Evolutionary conservation across 495 filamentous ascomycete genomes (phyloP).

Genomic region (Talaromyces ruber): DNA sequence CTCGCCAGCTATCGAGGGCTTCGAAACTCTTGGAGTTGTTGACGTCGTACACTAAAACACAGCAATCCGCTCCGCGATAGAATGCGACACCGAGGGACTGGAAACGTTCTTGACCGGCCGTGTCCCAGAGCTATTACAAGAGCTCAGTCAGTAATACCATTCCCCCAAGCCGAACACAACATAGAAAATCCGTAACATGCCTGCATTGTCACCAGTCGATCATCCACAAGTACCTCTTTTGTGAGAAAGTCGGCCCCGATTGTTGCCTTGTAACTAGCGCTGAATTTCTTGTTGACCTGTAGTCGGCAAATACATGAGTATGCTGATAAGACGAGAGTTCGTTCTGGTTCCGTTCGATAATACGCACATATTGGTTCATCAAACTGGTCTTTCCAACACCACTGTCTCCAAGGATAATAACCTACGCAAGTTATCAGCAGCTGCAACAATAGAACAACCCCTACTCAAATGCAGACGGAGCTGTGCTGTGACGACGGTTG

Average conservation of each 20-base stretch:
- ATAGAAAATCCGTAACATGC: constrained; percentile 39
- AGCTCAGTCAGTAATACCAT: constrained; percentile 4
- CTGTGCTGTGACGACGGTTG: constrained; percentile 11
- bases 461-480: constrained; percentile 4
- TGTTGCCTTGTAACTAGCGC: constrained; percentile 97
- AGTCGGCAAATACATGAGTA: constrained; percentile 14
- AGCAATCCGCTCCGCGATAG: constrained; percentile 97
- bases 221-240: constrained; percentile 95
- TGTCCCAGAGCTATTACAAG: constrained; percentile 83
- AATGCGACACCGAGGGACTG: constrained; percentile 97
- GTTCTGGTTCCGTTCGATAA: background rate
- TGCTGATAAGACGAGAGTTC: constrained; percentile 1
- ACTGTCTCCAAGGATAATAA: constrained; percentile 97
- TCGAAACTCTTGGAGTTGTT: constrained; percentile 99
- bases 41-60: constrained; percentile 96
- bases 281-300: constrained; percentile 99
- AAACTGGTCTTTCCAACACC: constrained; percentile 98
- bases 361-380: constrained; percentile 99
- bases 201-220: constrained; percentile 98
- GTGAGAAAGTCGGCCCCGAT: constrained; percentile 99
- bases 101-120: constrained; percentile 94
- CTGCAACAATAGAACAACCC: background rate
- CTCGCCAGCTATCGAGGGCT: constrained; percentile 94
- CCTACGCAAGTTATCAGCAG: constrained; percentile 38
- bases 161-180: background rate